Base-by-base conservation (phyloP, 805 yeast species). In the Middelhovenomyces tepae region DNA sequence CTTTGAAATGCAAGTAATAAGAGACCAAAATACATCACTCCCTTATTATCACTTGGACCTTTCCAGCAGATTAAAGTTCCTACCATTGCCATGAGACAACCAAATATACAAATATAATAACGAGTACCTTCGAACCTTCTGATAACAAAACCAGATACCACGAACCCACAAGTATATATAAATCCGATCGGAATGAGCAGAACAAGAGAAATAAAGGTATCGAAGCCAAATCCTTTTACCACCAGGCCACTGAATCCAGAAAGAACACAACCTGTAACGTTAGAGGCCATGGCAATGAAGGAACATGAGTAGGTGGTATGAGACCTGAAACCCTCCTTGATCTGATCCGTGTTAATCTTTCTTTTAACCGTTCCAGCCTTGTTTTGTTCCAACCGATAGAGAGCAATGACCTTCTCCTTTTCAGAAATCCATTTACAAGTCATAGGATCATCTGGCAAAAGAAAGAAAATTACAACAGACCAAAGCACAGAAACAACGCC, bases 361-460 rank as follows among this genome's bases (percentile, higher is more conserved):
- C 64, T 67, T 39, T 66, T 69, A 36, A 62, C 60, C 1, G 66
- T 46, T 2, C 66, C 55, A 32, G 49, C 57, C 6, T 57, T 62
- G 23, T 53, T 53, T 25, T 39, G 46, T 42, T 56, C 63, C 37
- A 54, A 57, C 48, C 62, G 51, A 54, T 65, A 48, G 39, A 69
- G 67, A 37, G 66, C 55, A 63, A 67, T 63, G 10, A 69, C 60
- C 46, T 65, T 73, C 48, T 75, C 80, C 28, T 67, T 59, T 3
- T 47, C 53, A 5, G 64, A 40, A 28, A 75, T 55, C 39, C 67
- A 66, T 35, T 52, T 58, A 10, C 73, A 71, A 38, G 57, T 62
- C 0, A 73, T 51, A n/a, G 80, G 80, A 47, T 71, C 69, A 37
- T 66, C 62, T 23, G 80, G 80, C 45, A 71, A 72, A 11, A 62